Evolutionary conservation across 2,329 filamentous ascomycete genomes (phyloP).

Genomic region (Hirsutella thompsonii): DNA sequence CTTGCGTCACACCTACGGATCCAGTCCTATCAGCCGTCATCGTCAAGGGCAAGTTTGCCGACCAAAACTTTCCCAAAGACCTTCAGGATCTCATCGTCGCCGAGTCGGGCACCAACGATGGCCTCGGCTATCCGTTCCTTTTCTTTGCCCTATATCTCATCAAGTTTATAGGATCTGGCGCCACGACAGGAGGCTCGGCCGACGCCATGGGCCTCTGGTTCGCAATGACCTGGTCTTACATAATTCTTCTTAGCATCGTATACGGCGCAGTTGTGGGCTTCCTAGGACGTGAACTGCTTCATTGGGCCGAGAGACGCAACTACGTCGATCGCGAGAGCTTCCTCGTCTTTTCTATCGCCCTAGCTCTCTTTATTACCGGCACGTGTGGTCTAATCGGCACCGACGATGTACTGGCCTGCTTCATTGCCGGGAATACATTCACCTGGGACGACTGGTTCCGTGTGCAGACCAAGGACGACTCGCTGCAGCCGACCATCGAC

Average conservation of each 20-base stretch:
- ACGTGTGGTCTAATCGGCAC: constrained; percentile 80
- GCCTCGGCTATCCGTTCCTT: constrained; percentile 77
- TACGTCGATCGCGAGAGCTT: constrained; percentile 84
- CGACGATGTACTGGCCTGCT: constrained; percentile 84
- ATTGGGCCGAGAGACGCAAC: constrained; percentile 69
- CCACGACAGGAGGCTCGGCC: constrained; percentile 43
- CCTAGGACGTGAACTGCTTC: constrained; percentile 68
- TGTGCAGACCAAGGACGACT: constrained; percentile 76
- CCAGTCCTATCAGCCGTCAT: constrained; percentile 81
- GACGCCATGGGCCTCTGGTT: constrained; percentile 73
- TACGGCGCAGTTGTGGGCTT: constrained; percentile 72
- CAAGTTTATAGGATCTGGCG: constrained; percentile 54
- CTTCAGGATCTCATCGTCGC: constrained; percentile 71
- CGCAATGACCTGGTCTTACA: constrained; percentile 74
- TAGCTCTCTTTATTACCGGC: constrained; percentile 77
- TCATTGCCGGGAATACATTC: constrained; percentile 82
- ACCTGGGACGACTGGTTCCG: constrained; percentile 95
- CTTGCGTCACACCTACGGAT: constrained; percentile 87
- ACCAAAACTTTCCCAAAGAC: constrained; percentile 73
- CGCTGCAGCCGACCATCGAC: constrained; percentile 85
- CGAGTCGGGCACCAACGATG: constrained; percentile 83
- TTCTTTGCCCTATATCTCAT: constrained; percentile 77
- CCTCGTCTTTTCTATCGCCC: constrained; percentile 70
- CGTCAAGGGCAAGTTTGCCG: constrained; percentile 86
- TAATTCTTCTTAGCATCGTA: constrained; percentile 61